Evolutionary conservation across 768 basidiomycete genomes (phyloP).

Genomic region (Chalciporus pseudorubinellus): DNA sequence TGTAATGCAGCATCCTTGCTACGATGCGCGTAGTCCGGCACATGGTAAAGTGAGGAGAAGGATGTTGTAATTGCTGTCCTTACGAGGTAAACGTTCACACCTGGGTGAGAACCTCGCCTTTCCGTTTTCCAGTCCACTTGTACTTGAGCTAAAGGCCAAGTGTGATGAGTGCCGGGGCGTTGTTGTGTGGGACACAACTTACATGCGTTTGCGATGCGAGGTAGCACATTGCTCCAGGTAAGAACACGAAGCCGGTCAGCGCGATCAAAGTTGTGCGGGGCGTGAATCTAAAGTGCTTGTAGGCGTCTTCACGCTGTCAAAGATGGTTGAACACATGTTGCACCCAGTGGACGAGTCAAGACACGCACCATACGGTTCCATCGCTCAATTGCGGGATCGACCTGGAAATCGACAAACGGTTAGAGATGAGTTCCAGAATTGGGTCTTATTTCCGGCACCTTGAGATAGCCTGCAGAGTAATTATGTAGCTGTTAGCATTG

Average conservation of each 20-base stretch:
- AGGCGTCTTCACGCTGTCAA: conserved; percentile 76
- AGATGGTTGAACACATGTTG: neutral
- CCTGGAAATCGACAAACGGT: conserved; percentile 11
- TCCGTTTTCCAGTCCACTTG: conserved; percentile 54
- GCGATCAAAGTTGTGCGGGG: conserved; percentile 58
- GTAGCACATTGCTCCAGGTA: conserved; percentile 56
- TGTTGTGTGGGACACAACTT: conserved; percentile 31
- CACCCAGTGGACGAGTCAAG: neutral
- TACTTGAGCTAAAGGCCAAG: conserved; percentile 42
- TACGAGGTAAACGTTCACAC: conserved; percentile 9
- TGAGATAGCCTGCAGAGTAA: conserved; percentile 48
- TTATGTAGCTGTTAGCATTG: conserved; percentile 18
- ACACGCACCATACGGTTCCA: conserved; percentile 57
- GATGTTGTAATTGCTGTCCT: neutral
- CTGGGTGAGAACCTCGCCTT: conserved; percentile 40
- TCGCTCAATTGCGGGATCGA: conserved; percentile 61
- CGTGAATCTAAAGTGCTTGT: conserved; percentile 81
- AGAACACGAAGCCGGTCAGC: conserved; percentile 59
- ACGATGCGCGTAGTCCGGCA: neutral
- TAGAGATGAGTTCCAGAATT: neutral
- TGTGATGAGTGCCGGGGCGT: conserved; percentile 6
- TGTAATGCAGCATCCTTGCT: neutral
- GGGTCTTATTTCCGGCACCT: conserved; percentile 36
- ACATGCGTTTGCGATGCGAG: conserved; percentile 40
- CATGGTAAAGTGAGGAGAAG: neutral